Conservation (phyloP, 2,329 filamentous ascomycete species). For the Macrophomina tecta region DNA sequence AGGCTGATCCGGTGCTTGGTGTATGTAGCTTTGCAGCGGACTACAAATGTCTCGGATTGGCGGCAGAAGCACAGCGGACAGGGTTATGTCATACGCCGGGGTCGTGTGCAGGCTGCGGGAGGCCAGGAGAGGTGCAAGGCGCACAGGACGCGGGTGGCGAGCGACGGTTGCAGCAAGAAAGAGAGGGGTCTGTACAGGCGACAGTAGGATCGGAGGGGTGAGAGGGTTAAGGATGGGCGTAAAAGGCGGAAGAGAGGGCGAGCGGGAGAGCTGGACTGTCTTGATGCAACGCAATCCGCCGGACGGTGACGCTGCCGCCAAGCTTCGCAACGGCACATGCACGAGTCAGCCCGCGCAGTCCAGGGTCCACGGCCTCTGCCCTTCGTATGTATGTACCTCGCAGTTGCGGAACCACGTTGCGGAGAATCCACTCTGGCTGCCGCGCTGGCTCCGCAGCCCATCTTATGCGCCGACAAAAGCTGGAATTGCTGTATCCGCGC, state of each 20-base stretch:
- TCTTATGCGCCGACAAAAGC: neutral
- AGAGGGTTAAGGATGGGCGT: neutral
- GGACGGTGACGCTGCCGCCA: constrained; percentile 7
- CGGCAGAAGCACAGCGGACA: neutral
- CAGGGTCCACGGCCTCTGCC: constrained; percentile 7
- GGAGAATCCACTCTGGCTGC: neutral
- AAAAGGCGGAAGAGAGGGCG: neutral
- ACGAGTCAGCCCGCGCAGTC: constrained; percentile 1
- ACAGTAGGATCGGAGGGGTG: neutral
- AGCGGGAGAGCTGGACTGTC: constrained; percentile 11
- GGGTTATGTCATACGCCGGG: constrained; percentile 23
- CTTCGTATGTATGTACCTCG: neutral
- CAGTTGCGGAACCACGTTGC: constrained; percentile 8
- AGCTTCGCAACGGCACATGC: constrained; percentile 5
- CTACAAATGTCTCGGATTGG: constrained; percentile 15
- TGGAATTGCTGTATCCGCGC: neutral
- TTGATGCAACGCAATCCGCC: constrained; percentile 5
- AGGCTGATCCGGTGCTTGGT: neutral
- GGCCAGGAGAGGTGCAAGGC: constrained; percentile 8
- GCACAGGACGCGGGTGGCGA: neutral
- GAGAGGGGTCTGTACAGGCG: constrained; percentile 17
- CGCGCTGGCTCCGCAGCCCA: neutral
- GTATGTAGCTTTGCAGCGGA: constrained; percentile 10
- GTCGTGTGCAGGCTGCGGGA: constrained; percentile 14
- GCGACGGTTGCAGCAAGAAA: neutral